A percentile compares a stretch with the other conserved stretches of the same genome.
These are phyloP conservation scores for Hygrocybe coccinea DNA, from an alignment of 768 basidiomycete genomes.

Conservation along the genomic window DNA sequence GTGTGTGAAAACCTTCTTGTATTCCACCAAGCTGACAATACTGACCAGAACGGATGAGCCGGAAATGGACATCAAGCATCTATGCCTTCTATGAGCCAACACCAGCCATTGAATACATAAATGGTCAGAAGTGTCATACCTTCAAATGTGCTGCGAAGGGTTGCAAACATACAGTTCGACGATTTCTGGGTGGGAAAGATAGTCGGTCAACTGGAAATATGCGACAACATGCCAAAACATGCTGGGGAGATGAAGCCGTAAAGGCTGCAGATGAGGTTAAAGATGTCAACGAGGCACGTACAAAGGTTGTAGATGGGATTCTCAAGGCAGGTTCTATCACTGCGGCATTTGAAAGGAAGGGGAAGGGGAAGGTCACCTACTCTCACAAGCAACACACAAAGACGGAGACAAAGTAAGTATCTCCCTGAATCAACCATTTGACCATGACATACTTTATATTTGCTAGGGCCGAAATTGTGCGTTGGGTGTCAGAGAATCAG, in stretches of 20 bases:
- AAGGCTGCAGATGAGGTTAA: conserved; percentile 10
- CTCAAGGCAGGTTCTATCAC: conserved; percentile 21
- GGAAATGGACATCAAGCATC: too few species aligned
- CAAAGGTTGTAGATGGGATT: conserved; percentile 1
- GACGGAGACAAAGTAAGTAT: conserved; percentile 20
- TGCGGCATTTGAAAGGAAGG: conserved; percentile 26
- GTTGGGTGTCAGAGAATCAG: conserved; percentile 31
- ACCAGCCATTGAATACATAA: too few species aligned
- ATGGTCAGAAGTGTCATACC: too few species aligned
- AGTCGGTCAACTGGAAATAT: conserved; percentile 32
- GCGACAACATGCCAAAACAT: conserved; percentile 23
- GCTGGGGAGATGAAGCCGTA: conserved; percentile 30
- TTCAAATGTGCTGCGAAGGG: too few species aligned
- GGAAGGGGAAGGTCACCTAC: conserved; percentile 28
- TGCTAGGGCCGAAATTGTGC: conserved; percentile 27
- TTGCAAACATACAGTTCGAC: too few species aligned
- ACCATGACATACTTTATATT: too few species aligned
- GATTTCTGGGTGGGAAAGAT: too few species aligned
- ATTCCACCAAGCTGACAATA: too few species aligned
- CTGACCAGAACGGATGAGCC: too few species aligned
- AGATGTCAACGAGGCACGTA: conserved; percentile 2
- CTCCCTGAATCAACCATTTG: too few species aligned
- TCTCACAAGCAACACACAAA: conserved; percentile 23
- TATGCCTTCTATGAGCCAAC: too few species aligned
- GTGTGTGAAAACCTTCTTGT: too few species aligned